Percentiles rank a stretch among this genome's conserved stretches.
phyloP scores from a whole-genome alignment of 2,329 filamentous ascomycete species.

The Neocucurbitaria cava region DNA sequence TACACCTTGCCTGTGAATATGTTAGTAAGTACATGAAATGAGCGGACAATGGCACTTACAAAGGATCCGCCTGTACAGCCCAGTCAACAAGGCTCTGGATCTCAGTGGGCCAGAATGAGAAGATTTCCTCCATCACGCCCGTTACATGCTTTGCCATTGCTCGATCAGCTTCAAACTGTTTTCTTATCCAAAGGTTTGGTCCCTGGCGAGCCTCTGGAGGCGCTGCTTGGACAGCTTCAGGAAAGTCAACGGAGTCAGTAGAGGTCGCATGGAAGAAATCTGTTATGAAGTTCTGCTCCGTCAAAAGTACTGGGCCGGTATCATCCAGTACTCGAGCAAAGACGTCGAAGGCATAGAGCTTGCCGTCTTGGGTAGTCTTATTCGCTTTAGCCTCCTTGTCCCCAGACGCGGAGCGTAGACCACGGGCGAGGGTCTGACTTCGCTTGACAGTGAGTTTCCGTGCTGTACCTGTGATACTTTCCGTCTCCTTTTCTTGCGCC shows the following conservation, averaged over 20 bases:
- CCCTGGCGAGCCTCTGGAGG: constrained; percentile 73
- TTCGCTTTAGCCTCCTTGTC: constrained; percentile 66
- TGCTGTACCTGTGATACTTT: constrained; percentile 70
- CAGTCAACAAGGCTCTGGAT: constrained; percentile 83
- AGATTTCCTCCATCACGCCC: constrained; percentile 89
- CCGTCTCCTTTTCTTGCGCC: constrained; percentile 85
- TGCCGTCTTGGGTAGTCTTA: constrained; percentile 65
- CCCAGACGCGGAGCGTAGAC: constrained; percentile 70
- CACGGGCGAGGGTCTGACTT: constrained; percentile 83
- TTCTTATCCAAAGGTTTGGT: constrained; percentile 74
- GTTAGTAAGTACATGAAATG: constrained; percentile 19
- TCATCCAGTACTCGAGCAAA: constrained; percentile 84
- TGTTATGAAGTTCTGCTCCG: constrained; percentile 97
- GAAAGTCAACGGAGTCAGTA: constrained; percentile 79
- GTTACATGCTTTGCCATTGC: constrained; percentile 83
- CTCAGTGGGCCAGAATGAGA: constrained; percentile 80
- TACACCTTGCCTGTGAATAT: constrained; percentile 75
- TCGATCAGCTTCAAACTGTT: constrained; percentile 87
- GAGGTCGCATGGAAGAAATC: constrained; percentile 97
- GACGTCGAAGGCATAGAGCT: constrained; percentile 78
- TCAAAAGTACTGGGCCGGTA: constrained; percentile 80
- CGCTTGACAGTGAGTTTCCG: constrained; percentile 93
- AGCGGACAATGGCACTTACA: constrained; percentile 63
- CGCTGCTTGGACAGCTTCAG: constrained; percentile 74
- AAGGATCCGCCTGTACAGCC: constrained; percentile 78